Base-by-base conservation (phyloP, 2,329 filamentous ascomycete genomes). In the Colletotrichum orbiculare region DNA sequence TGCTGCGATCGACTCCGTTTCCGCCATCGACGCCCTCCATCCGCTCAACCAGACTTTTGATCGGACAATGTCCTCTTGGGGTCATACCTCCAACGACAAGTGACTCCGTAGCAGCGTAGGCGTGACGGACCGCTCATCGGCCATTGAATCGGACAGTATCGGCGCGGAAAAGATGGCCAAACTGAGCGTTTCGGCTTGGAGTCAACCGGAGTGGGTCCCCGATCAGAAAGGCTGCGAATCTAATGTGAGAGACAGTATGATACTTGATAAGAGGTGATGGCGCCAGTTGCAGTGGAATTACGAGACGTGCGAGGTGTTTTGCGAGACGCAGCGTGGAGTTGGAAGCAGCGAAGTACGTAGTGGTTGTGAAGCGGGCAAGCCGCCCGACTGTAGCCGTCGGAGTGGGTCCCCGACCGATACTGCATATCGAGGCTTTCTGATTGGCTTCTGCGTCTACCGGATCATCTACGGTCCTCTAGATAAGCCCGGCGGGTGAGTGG, bases 151-250 rank as follows among this genome's bases (percentile, higher is more conserved):
- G 58, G 46, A 39, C 49, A 35, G 45, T 35, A 34, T 49, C 50
- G 33, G 45, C 45, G 49, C 35, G 50, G 46, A 45, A 35, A 43
- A 41, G 4, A 17, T 43, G n/a, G 54, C 48, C 47, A 43, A 59
- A 38, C 34, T 8, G 25, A 25, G 45, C 42, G n/a, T 42, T 33
- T 60, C 25, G 52, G 33, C 50, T 39, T 12, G 11, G 34, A 8
- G 10, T 13, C 25, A n/a, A 9, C 12, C 62, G 62, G 62, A 45
- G 58, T 65, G 62, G 62, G 62, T 65, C 58, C 52, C 62, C 62
- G 62, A 65, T 62, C 62, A 56, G 25, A 6, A 11, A 17, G 10
- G 15, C 15, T 47, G 33, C 62, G 47, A 65, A 62, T 65, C 15
- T 25, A 11, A 39, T 12, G 4, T 11, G 17, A 13, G 12, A 4